Evolutionary conservation across 2,329 filamentous ascomycete species (phyloP).

Genomic region (Ceratocystis papillata): DNA sequence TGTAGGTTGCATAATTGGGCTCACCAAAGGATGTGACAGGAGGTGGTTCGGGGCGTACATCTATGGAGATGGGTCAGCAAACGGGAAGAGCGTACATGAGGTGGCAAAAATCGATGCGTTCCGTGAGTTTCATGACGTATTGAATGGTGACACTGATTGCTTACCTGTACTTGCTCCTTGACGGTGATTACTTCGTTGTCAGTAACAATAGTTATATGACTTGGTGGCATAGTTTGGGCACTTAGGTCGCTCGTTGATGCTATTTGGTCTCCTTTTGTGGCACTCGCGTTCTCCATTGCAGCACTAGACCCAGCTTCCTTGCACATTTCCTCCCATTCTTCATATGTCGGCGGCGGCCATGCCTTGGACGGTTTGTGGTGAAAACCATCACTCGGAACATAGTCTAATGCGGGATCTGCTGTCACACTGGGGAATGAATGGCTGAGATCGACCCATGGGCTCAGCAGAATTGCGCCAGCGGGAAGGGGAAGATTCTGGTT

Average conservation of each 20-base stretch:
- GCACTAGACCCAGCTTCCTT: constrained; percentile 38
- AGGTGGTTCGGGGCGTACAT: constrained; percentile 75
- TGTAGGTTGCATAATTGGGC: constrained; percentile 75
- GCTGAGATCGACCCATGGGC: constrained; percentile 90
- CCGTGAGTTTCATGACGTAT: not conserved
- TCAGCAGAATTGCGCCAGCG: constrained; percentile 80
- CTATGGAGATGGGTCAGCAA: constrained; percentile 36
- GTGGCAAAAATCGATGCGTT: not conserved
- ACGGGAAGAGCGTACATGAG: not conserved
- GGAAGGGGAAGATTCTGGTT: constrained; percentile 76
- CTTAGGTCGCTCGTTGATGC: constrained; percentile 15
- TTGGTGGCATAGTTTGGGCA: not conserved
- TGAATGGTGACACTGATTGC: constrained; percentile 23
- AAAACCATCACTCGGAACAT: constrained; percentile 79
- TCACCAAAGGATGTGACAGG: constrained; percentile 77
- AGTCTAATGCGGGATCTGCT: constrained; percentile 62
- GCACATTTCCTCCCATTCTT: constrained; percentile 52
- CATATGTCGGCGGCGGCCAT: constrained; percentile 86
- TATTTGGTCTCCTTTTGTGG: constrained; percentile 12
- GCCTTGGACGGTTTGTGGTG: constrained; percentile 76
- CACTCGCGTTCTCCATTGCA: not conserved
- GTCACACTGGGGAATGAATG: constrained; percentile 91
- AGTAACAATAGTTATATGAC: constrained; percentile 45
- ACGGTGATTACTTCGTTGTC: constrained; percentile 61
- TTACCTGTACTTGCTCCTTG: constrained; percentile 83